A percentile compares a stretch with the other conserved stretches of the same genome.
phyloP scores from a whole-genome alignment of 1,139 yeast species.

The Zygoascus meyerae region DNA sequence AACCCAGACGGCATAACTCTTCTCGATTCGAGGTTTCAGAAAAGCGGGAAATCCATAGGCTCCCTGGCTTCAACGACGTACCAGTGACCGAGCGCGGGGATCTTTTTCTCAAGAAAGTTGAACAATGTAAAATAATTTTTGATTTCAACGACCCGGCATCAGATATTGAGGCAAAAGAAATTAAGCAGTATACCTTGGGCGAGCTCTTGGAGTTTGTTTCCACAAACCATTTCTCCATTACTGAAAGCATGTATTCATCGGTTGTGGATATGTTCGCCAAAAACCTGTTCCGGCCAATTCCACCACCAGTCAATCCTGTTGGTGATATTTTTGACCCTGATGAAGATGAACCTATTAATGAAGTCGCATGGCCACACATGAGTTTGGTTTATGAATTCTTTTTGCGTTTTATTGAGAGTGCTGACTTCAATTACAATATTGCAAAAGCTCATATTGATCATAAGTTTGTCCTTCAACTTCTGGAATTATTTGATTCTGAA shows the following conservation, averaged over 20 bases:
- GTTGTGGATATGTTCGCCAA: constrained; percentile 86
- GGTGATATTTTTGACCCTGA: constrained; percentile 97
- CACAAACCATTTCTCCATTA: constrained; percentile 66
- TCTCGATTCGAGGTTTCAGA: constrained; percentile 78
- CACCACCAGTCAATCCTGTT: constrained; percentile 95
- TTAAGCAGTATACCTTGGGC: constrained; percentile 77
- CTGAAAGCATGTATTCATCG: constrained; percentile 85
- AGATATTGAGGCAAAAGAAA: constrained; percentile 88
- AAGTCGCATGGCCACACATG: constrained; percentile 99
- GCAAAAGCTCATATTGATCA: constrained; percentile 95
- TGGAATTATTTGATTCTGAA: constrained; percentile 91
- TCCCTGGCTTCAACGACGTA: constrained; percentile 89
- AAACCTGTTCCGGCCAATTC: constrained; percentile 89
- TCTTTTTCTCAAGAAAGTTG: constrained; percentile 78
- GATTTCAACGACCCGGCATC: constrained; percentile 91
- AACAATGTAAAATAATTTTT: constrained; percentile 90
- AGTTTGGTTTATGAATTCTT: constrained; percentile 93
- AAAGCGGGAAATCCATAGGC: constrained; percentile 67
- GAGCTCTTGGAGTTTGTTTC: constrained; percentile 87
- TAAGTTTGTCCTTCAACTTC: constrained; percentile 68
- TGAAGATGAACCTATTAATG: constrained; percentile 96
- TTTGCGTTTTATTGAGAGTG: constrained; percentile 85
- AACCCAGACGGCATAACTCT: constrained; percentile 92
- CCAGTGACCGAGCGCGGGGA: constrained; percentile 79
- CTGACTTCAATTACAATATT: constrained; percentile 87